Evolutionary conservation across 768 basidiomycete species (phyloP).

Genomic region (Lentinula aciculospora): DNA sequence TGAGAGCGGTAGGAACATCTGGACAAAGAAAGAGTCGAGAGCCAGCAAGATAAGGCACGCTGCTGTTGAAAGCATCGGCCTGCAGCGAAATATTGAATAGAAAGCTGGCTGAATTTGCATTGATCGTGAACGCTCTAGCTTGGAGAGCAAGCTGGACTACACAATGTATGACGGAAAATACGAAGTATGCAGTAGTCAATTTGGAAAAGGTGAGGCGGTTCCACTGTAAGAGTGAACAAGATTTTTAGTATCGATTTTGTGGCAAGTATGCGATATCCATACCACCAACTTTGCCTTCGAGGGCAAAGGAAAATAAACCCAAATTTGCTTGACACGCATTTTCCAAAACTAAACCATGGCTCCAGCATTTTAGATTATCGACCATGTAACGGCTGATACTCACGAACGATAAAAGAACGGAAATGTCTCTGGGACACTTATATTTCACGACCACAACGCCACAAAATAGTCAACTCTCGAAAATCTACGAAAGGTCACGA

Average conservation of each 20-base stretch:
- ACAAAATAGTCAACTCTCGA: slow-evolving; percentile 22
- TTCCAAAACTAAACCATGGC: slow-evolving; percentile 4
- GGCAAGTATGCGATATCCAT: slow-evolving; percentile 17
- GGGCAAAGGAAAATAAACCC: slow-evolving; percentile 29
- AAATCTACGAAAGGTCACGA: slow-evolving; percentile 7
- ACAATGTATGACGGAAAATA: slow-evolving; percentile 64
- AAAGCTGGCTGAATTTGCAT: slow-evolving; percentile 49
- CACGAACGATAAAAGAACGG: slow-evolving; percentile 14
- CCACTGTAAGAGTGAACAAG: slow-evolving; percentile 48
- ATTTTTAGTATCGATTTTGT: not conserved
- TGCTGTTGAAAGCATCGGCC: slow-evolving; percentile 40
- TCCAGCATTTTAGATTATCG: slow-evolving; percentile 2
- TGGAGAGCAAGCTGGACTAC: slow-evolving; percentile 65
- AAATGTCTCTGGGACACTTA: slow-evolving; percentile 40
- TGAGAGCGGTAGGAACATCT: slow-evolving; percentile 35
- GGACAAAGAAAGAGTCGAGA: slow-evolving; percentile 54
- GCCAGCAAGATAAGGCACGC: slow-evolving; percentile 45
- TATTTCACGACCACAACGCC: slow-evolving; percentile 13
- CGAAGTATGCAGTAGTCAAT: slow-evolving; percentile 59
- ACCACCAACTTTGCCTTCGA: slow-evolving; percentile 44
- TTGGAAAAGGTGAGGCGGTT: slow-evolving; percentile 63
- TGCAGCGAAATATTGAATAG: slow-evolving; percentile 44
- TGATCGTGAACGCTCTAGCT: slow-evolving; percentile 59
- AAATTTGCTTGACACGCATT: slow-evolving; percentile 37
- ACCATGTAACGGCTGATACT: slow-evolving; percentile 1